Evolutionary conservation across 2,329 filamentous ascomycete species (phyloP).

Genomic region (Rhynchosporium graminicola): DNA sequence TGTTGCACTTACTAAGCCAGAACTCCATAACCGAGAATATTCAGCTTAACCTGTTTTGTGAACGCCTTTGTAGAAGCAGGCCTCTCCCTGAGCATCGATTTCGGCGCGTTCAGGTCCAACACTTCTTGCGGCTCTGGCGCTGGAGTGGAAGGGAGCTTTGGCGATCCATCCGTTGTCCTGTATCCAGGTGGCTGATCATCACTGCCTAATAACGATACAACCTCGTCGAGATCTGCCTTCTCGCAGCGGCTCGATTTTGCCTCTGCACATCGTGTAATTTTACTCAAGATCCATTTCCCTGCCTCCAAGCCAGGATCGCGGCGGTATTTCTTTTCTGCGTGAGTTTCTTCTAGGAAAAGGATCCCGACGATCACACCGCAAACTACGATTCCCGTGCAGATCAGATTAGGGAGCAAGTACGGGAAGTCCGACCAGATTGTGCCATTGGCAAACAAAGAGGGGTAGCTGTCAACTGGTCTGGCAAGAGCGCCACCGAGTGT

Average conservation of each 20-base stretch:
- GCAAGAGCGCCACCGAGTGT: slow-evolving; percentile 89
- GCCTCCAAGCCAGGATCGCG: slow-evolving; percentile 76
- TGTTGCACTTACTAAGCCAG: slow-evolving; percentile 79
- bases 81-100: slow-evolving; percentile 36
- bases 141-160: slow-evolving; percentile 46
- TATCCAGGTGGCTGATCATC: slow-evolving; percentile 70
- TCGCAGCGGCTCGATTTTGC: slow-evolving; percentile 41
- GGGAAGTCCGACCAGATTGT: slow-evolving; percentile 85
- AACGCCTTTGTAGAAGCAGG: slow-evolving; percentile 63
- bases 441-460: slow-evolving; percentile 67
- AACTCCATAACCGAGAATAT: slow-evolving; percentile 88
- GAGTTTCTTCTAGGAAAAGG: slow-evolving; percentile 92
- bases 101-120: slow-evolving; percentile 38
- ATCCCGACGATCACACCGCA: slow-evolving; percentile 77
- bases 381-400: slow-evolving; percentile 77
- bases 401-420: slow-evolving; percentile 89
- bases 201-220: slow-evolving; percentile 60
- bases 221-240: slow-evolving; percentile 45
- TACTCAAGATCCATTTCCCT: slow-evolving; percentile 67
- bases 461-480: slow-evolving; percentile 81
- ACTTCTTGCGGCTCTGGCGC: slow-evolving; percentile 43
- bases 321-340: slow-evolving; percentile 75
- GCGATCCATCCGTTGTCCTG: slow-evolving; percentile 59
- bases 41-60: slow-evolving; percentile 80
- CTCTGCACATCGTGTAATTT: slow-evolving; percentile 37